Base-by-base conservation (phyloP, 805 yeast species). In the Metschnikowia chrysomelidarum region DNA sequence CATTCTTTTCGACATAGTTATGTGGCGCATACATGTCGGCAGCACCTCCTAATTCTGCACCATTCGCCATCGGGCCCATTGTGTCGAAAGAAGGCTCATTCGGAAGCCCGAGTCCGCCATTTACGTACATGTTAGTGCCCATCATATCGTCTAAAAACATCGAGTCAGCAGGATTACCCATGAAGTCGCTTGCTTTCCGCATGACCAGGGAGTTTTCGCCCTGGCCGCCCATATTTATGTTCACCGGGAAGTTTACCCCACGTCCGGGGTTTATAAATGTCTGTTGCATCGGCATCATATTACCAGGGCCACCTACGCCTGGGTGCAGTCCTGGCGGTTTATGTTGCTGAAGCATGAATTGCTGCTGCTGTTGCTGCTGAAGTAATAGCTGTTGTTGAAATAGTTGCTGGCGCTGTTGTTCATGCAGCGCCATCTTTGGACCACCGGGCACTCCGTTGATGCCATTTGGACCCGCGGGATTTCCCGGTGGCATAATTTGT, bases 371-470 rank as follows among this genome's bases (percentile, higher is more conserved):
- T 7, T 27, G 27, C 3, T 33, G 36, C 18, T 34, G 34, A 6
- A 21, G 26, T 4, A 22, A 32, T 4, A 29, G 41, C 23, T 36
- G 40, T 18, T 40, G 40, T 7, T 41, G 39, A 18, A 28, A 30
- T 3, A 12, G 32, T 9, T 23, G 30, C 6, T 24, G 32, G 13
- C 11, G 30, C 19, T 23, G 30, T 16, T 21, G 30, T 17, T 22
- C 22, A 9, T 13, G 27, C 16, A 5, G 32, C 4, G 7, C 17
- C 11, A 21, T 30, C 11, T 27, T 31, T 10, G 18, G 30, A 11
- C 7, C 24, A 19, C 7, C 22, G 22, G 10, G n/a, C n/a, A n/a
- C n/a, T n/a, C n/a, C n/a, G n/a, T n/a, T n/a, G n/a, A n/a, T n/a
- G n/a, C n/a, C n/a, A n/a, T n/a, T n/a, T n/a, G n/a, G n/a, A n/a